Evolutionary conservation across 768 basidiomycete species (phyloP), one percentile per base, ranked within the genome.

Genomic region (Cyathus striatus): DNA sequence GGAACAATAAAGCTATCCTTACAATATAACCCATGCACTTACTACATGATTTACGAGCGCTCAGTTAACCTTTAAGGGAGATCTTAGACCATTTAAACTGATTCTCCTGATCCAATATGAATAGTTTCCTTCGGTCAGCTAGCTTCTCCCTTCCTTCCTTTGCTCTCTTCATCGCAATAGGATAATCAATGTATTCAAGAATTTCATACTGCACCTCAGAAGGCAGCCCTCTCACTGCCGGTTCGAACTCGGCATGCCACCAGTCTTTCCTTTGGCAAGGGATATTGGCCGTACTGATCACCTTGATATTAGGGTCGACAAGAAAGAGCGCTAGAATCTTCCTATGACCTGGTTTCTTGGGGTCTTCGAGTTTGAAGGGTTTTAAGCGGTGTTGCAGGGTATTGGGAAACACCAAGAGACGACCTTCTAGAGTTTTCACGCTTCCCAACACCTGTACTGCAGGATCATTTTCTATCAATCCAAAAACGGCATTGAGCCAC

Each of bases 241-340:
- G 41, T 16, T 26, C 21, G 16, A 33, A 18, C 16, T 55, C 42
- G 6, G 39, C 42, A 38, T 57, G 20, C 55, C 61, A 57, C 59
- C 61, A 64, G 14, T 61, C 55, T 24, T 42, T 30, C 43, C 57
- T 55, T 41, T 63, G 63, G 20, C 48, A 49, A 1, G 59, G 17
- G n/a, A n/a, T n/a, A n/a, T n/a, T n/a, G n/a, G n/a, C n/a, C n/a
- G n/a, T n/a, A n/a, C n/a, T n/a, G n/a, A 57, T 42, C 6, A 63
- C 49, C 16, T 42, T 43, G 25, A 49, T 27, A 32, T 55, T 49
- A 1, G 61, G 60, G 41, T 70, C 65, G 38, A 69, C 59, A 22
- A 70, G 59, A 51, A 65, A 67, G 12, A 72, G 49, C 1, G 59
- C 62, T 10, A 72, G 49, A 17, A 72, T 63, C 49, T 66, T 72